phyloP scores from a whole-genome alignment of 176 grass and related monocot genomes.

The Oryza meyeriana region DNA sequence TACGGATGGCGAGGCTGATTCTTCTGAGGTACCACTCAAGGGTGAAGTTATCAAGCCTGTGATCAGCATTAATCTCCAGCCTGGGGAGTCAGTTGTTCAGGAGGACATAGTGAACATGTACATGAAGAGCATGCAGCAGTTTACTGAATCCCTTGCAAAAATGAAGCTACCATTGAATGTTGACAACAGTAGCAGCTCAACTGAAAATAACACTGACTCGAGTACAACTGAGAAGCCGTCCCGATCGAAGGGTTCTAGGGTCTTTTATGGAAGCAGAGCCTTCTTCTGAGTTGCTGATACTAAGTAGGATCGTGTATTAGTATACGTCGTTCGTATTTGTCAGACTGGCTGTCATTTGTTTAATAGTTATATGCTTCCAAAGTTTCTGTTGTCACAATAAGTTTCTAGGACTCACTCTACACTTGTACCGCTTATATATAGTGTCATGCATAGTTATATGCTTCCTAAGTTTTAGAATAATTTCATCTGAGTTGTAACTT shows the following conservation, averaged over 20 bases:
- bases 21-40: constrained; percentile 36
- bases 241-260: constrained; percentile 58
- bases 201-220: constrained; percentile 29
- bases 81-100: constrained; percentile 46
- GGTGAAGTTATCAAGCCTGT: constrained; percentile 52
- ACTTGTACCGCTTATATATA: constrained; percentile 23
- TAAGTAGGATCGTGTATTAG: constrained; percentile 1
- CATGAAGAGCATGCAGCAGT: constrained; percentile 99
- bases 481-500: constrained; percentile 8
- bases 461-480: constrained; percentile 22
- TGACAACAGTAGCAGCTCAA: constrained; percentile 38
- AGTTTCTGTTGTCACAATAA: constrained; percentile 27
- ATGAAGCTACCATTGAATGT: constrained; percentile 90
- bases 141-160: constrained; percentile 87
- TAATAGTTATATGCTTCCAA: constrained; percentile 22
- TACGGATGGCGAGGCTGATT: constrained; percentile 70
- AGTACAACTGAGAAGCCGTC: constrained; percentile 50
- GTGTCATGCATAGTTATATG: constrained; percentile 8
- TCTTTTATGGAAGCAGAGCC: constrained; percentile 96
- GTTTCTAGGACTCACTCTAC: constrained; percentile 12
- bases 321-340: constrained; percentile 3
- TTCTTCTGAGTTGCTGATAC: constrained; percentile 62
- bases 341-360: background rate
- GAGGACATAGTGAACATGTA: constrained; percentile 54
- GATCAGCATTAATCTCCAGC: constrained; percentile 63